phyloP scores from a whole-genome alignment of 352 stramenopile species.

The Pythium vanterpoolii region DNA sequence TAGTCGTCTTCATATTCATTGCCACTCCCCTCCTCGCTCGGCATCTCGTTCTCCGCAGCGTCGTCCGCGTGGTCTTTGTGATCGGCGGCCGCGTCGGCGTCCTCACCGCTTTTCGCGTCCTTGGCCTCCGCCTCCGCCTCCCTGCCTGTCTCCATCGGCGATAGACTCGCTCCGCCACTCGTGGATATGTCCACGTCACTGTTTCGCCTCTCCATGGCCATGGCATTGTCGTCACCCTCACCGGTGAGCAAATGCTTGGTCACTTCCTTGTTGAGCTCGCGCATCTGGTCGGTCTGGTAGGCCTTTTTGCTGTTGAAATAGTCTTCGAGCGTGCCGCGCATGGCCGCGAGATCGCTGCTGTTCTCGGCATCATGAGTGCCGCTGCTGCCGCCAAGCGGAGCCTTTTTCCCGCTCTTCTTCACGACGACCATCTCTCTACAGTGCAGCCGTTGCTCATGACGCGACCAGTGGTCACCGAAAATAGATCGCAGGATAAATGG shows the following conservation, averaged over 20 bases:
- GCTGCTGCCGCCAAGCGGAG: neutral
- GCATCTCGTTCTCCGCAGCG: neutral
- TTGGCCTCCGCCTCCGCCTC: neutral
- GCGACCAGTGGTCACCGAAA: too few species aligned
- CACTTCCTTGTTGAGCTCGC: slow-evolving; percentile 32
- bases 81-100: neutral
- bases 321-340: slow-evolving; percentile 35
- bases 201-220: slow-evolving; percentile 39
- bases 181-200: neutral
- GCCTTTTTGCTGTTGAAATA: slow-evolving; percentile 39
- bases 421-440: slow-evolving; percentile 10
- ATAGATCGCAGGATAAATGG: slow-evolving; percentile 3
- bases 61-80: neutral
- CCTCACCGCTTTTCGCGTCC: slow-evolving; percentile 7
- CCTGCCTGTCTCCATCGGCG: neutral
- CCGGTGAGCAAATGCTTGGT: slow-evolving; percentile 60
- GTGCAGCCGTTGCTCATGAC: neutral
- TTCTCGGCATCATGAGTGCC: slow-evolving; percentile 7
- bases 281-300: slow-evolving; percentile 27
- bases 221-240: slow-evolving; percentile 43
- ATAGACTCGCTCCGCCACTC: neutral
- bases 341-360: slow-evolving; percentile 17
- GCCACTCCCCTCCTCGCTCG: slow-evolving; percentile 5
- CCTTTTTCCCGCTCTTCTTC: slow-evolving; percentile 36
- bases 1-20: slow-evolving; percentile 45